Percentiles rank a stretch among this genome's conserved stretches.
These are phyloP conservation scores for Cladophialophora carrionii DNA, from an alignment of 2,329 filamentous ascomycete genomes.

Conservation along the genomic window DNA sequence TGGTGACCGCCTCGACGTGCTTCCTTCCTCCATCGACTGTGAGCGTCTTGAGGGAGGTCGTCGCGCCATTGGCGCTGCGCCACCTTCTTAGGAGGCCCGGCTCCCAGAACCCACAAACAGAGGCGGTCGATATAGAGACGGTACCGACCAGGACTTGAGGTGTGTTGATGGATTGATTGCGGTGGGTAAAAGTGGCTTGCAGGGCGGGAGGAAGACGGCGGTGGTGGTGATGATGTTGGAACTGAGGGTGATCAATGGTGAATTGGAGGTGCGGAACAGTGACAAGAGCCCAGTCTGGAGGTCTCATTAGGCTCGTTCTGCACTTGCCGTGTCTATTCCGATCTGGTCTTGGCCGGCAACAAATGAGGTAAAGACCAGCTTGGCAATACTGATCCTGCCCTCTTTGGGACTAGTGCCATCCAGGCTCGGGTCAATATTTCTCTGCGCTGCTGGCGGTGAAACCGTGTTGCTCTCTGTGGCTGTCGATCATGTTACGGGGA, in stretches of 20 bases:
- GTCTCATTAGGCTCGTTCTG: slow-evolving; percentile 26
- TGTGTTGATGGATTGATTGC: slow-evolving; percentile 6
- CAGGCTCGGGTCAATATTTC: slow-evolving; percentile 6
- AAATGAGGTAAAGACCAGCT: slow-evolving; percentile 6
- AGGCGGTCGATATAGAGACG: neutral
- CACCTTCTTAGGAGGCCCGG: slow-evolving; percentile 30
- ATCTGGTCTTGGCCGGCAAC: slow-evolving; percentile 8
- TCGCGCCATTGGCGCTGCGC: slow-evolving; percentile 37
- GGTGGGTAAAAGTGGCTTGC: slow-evolving; percentile 4
- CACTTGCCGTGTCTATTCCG: slow-evolving; percentile 16
- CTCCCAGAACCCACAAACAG: slow-evolving; percentile 10
- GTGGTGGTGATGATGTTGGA: slow-evolving; percentile 24
- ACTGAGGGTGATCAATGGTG: slow-evolving; percentile 13
- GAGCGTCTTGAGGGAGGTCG: slow-evolving; percentile 30
- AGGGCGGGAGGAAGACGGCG: slow-evolving; percentile 8
- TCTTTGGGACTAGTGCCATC: slow-evolving; percentile 9
- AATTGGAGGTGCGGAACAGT: slow-evolving; percentile 15
- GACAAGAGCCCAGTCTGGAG: slow-evolving; percentile 9
- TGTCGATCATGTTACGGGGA: neutral
- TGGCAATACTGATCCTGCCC: slow-evolving; percentile 11
- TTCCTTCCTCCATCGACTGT: slow-evolving; percentile 21
- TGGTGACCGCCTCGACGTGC: slow-evolving; percentile 28
- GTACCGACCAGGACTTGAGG: neutral
- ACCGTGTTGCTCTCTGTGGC: neutral
- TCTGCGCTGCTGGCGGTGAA: slow-evolving; percentile 6